These are phyloP conservation scores for Pseudoscleropodium purum DNA, from an alignment of 225 moss, liverwort and hornwort species.

Conservation along the genomic window DNA sequence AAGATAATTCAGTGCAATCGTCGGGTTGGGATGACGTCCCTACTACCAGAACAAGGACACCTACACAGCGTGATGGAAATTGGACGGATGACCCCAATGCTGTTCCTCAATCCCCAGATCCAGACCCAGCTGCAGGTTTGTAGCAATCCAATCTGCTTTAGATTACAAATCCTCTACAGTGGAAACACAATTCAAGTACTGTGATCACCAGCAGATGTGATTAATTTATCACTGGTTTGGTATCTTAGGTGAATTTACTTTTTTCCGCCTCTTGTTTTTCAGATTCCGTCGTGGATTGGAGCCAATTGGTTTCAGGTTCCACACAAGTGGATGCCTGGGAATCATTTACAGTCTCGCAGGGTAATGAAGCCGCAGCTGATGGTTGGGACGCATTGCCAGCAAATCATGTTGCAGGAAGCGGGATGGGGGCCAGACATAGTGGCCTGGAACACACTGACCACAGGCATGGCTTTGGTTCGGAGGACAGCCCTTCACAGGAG, in stretches of 20 bases:
- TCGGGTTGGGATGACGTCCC: slow-evolving; percentile 16
- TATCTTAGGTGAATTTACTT: background rate
- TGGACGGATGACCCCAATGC: background rate
- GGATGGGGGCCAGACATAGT: background rate
- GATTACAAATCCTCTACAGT: background rate
- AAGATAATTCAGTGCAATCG: background rate
- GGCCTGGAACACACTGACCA: background rate
- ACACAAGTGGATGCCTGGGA: slow-evolving; percentile 1
- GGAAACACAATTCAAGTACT: background rate
- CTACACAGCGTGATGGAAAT: background rate
- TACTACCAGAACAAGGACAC: background rate
- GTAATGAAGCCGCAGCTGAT: background rate
- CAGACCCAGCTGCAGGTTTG: slow-evolving; percentile 10
- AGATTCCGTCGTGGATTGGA: slow-evolving; percentile 32
- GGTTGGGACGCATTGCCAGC: slow-evolving; percentile 9
- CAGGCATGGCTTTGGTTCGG: background rate
- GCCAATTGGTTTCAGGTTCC: slow-evolving; percentile 4
- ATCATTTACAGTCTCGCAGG: background rate
- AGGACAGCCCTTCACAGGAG: background rate
- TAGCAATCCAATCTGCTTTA: background rate
- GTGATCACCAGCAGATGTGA: background rate
- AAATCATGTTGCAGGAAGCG: background rate
- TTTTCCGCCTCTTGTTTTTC: background rate
- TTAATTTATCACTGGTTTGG: background rate
- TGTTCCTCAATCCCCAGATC: background rate